Conservation (phyloP, 2,329 filamentous ascomycete species). For the Penicillium brasilianum region DNA sequence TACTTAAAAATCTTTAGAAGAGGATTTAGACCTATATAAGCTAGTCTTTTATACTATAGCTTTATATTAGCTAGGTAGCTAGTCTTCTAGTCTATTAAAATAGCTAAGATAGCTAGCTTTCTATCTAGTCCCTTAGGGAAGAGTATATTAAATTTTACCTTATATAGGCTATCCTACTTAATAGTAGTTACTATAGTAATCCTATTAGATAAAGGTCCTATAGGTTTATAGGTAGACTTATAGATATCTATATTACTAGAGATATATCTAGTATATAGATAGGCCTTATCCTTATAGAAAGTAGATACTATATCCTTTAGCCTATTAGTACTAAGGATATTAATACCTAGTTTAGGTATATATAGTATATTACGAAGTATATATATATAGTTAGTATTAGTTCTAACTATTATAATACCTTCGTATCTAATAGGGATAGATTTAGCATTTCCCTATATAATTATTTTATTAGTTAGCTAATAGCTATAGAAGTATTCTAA, state of each 20-base stretch:
- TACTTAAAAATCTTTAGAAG: neutral
- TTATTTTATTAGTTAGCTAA: neutral
- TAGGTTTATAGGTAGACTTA: too few relatives aligned
- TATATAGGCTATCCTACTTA: conserved; percentile 8
- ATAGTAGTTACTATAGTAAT: neutral
- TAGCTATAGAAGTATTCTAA: neutral
- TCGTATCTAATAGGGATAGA: neutral
- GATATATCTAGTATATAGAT: neutral
- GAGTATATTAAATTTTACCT: neutral
- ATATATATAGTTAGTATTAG: neutral
- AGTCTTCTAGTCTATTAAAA: neutral
- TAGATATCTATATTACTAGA: neutral
- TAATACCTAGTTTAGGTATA: neutral
- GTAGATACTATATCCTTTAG: neutral
- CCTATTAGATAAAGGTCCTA: too few relatives aligned
- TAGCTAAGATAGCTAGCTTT: neutral
- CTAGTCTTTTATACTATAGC: neutral
- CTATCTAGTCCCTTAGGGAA: neutral
- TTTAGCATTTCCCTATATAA: neutral
- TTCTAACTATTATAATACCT: neutral
- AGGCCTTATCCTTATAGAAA: neutral
- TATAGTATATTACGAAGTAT: neutral
- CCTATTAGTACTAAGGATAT: neutral
- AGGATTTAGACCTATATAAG: neutral
- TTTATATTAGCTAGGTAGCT: neutral